Evolutionary conservation across 129 eudicot genomes (phyloP).

Genomic region (Mikania micrantha): DNA sequence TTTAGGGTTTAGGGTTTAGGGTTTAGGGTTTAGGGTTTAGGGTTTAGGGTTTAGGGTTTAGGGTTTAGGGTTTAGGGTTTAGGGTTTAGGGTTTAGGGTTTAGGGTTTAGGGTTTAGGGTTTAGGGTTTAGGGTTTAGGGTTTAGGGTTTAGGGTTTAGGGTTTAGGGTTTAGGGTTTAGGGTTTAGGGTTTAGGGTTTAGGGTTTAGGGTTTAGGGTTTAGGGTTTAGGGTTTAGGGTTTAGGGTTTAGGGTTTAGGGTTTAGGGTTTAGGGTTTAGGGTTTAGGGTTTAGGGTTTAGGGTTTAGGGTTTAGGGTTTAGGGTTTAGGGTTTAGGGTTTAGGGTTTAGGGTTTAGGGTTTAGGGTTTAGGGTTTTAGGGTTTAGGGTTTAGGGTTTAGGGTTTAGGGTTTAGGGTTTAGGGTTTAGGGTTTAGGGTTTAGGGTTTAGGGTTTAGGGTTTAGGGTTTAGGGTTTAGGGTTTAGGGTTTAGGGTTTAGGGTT

Average conservation of each 20-base stretch:
- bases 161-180: constrained; percentile 15
- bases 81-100: constrained; percentile 22
- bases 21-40: constrained; percentile 1
- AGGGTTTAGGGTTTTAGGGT: constrained; percentile 18
- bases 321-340: neutral
- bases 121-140: constrained; percentile 20
- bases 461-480: neutral
- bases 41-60: constrained; percentile 23
- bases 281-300: neutral
- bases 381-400: constrained; percentile 23
- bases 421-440: constrained; percentile 5
- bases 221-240: neutral
- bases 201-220: constrained; percentile 16
- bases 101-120: neutral
- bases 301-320: neutral
- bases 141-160: constrained; percentile 17
- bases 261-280: neutral
- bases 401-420: constrained; percentile 8
- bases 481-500: constrained; percentile 10
- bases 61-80: constrained; percentile 25
- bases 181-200: constrained; percentile 20
- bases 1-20: neutral
- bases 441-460: neutral
- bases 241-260: neutral
- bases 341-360: neutral